Conservation (phyloP, 768 basidiomycete species). For the Phlebiopsis flavidoalba region DNA sequence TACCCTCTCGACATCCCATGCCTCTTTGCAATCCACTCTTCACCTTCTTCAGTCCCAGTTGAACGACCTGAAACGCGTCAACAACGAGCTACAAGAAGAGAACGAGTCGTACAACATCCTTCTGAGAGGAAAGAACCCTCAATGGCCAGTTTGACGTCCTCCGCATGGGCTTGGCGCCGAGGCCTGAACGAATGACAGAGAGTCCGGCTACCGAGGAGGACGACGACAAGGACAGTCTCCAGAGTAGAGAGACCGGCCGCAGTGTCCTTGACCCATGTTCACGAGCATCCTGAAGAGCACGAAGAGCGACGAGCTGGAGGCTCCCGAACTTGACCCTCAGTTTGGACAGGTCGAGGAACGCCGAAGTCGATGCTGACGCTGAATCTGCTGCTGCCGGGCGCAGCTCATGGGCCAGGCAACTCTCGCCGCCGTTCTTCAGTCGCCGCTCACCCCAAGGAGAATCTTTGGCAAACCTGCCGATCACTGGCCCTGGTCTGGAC, state of each 20-base stretch:
- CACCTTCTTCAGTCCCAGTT: constrained; percentile 83
- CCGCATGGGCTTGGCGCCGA: constrained; percentile 29
- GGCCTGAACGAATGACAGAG: constrained; percentile 16
- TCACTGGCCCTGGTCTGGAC: constrained; percentile 85
- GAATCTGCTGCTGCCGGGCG: constrained; percentile 29
- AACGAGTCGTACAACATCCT: constrained; percentile 97
- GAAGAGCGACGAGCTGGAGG: constrained; percentile 38
- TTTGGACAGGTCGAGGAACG: constrained; percentile 28
- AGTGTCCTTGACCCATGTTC: constrained; percentile 51
- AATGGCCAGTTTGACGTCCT: constrained; percentile 82
- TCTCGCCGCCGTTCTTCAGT: constrained; percentile 35
- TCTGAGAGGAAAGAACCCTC: constrained; percentile 83
- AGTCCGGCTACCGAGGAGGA: constrained; percentile 7
- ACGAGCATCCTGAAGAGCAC: constrained; percentile 40
- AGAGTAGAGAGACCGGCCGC: constrained; percentile 46
- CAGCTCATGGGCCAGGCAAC: constrained; percentile 35
- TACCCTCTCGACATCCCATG: constrained; percentile 80
- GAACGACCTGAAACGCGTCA: constrained; percentile 82
- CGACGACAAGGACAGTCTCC: constrained; percentile 37
- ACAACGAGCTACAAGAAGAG: constrained; percentile 86
- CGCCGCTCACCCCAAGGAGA: constrained; percentile 59
- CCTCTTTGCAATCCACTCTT: constrained; percentile 78
- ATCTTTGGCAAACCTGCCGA: constrained; percentile 80
- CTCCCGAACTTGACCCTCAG: constrained; percentile 36
- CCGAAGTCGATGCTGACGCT: constrained; percentile 13